phyloP scores from a whole-genome alignment of 1,284 basidiomycete species.

The Cutaneotrichosporon dermatis region DNA sequence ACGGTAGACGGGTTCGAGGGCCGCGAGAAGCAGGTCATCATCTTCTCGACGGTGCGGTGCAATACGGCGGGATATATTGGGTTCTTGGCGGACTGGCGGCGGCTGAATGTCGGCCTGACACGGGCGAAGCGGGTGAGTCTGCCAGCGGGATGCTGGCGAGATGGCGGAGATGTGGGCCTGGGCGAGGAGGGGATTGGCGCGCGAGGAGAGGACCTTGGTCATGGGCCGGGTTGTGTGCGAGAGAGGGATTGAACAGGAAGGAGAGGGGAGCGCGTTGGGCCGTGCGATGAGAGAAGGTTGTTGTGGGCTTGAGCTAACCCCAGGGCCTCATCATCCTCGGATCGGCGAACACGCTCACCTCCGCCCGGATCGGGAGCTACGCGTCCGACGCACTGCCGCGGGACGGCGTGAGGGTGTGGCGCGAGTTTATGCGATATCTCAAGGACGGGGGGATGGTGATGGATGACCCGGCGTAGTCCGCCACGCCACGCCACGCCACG shows the following conservation, averaged over 20 bases:
- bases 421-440: conserved; percentile 34
- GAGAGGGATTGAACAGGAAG: too few species aligned
- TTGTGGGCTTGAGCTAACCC: too few species aligned
- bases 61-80: conserved; percentile 71
- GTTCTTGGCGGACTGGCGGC: conserved; percentile 79
- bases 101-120: conserved; percentile 84
- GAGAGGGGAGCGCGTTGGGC: too few species aligned
- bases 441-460: conserved; percentile 28
- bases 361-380: conserved; percentile 24
- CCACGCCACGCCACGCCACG: too few species aligned
- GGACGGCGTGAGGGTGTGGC: conserved; percentile 40
- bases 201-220: too few species aligned
- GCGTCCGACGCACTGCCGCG: conserved; percentile 27
- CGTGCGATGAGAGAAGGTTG: too few species aligned
- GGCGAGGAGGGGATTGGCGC: too few species aligned
- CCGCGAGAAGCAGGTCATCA: conserved; percentile 82
- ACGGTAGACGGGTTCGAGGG: conserved; percentile 94
- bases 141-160: too few species aligned
- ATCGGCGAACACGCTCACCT: conserved; percentile 63
- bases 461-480: conserved; percentile 15
- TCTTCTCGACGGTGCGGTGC: conserved; percentile 84
- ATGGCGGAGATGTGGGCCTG: too few species aligned
- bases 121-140: conserved; percentile 60
- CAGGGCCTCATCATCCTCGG: conserved; percentile 73
- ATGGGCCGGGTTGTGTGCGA: too few species aligned